Evolutionary conservation across 2,329 filamentous ascomycete species (phyloP), one percentile per base, ranked within the genome.

Genomic region (Sclerotinia glacialis): DNA sequence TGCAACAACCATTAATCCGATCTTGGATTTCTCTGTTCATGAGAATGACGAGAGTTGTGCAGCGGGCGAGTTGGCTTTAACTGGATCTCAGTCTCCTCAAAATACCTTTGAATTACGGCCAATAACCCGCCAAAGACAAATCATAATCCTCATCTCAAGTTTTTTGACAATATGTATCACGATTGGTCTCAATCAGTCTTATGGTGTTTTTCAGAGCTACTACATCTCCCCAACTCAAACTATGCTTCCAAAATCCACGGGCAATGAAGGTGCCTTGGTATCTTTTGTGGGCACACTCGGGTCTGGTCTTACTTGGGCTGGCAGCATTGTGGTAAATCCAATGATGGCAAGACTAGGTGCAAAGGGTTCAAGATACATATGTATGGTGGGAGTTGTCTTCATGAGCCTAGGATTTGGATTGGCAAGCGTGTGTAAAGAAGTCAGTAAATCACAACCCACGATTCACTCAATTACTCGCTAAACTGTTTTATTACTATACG

Each of bases 201-300:
- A 79, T 68, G 81, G 81, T 12, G 80, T 83, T 12, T 83, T 83
- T 64, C 81, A 83, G 69, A 76, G 79, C 58, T 82, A 80, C 70
- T 83, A 83, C 69, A 78, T 80, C 58, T 81, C 80, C 5, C 63
- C 76, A 0, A 69, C 68, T 42, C 78, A 81, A 68, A 74, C 78
- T 9, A 71, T 83, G n/a, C 75, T 83, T 18, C 71, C 71, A 2
- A 73, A 73, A 8, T 67, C 73, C 1, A 76, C 78, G 21, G 71
- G 74, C 6, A 71, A 73, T 1, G 74, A 78, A n/a, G 78, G 77
- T 18, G 81, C 81, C 0, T 71, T 82, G 52, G 74, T 83, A 23
- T 79, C 80, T 7, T 82, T 83, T 71, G 78, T 83, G 5, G 80
- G 81, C 50, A 83, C 81, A 0, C 72, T 83, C 11, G 81, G 79